These are phyloP conservation scores for Colletotrichum eleusines DNA, from an alignment of 2,329 filamentous ascomycete genomes.

Conservation along the genomic window DNA sequence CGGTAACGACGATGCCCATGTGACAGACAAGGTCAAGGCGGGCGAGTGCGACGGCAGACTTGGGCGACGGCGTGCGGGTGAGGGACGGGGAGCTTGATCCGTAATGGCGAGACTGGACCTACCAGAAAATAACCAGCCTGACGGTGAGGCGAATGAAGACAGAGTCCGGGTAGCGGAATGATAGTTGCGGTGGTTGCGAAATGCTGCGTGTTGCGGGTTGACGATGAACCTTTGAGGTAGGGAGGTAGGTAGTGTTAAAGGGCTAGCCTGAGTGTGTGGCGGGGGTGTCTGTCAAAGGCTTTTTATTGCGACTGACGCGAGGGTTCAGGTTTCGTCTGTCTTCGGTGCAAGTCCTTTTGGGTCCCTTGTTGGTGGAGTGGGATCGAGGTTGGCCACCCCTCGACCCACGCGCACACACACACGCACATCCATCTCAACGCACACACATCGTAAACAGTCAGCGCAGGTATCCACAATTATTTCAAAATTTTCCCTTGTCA, in stretches of 20 bases:
- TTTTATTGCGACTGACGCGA: conserved; percentile 41
- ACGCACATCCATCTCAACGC: conserved; percentile 1
- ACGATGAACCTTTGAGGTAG: conserved; percentile 30
- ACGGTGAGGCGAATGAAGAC: conserved; percentile 30
- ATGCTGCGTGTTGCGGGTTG: conserved; percentile 28
- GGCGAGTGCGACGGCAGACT: conserved; percentile 11
- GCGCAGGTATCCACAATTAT: conserved; percentile 29
- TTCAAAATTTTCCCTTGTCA: conserved; percentile 32
- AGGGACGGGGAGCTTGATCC: too few species aligned
- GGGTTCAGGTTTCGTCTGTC: conserved; percentile 39
- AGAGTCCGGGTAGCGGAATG: conserved; percentile 28
- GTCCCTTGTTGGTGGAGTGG: conserved; percentile 32
- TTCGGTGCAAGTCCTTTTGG: conserved; percentile 32
- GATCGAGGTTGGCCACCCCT: conserved; percentile 27
- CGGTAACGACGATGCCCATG: conserved; percentile 36
- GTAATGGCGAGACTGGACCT: conserved; percentile 19
- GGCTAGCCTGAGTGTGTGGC: conserved; percentile 20
- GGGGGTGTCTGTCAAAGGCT: conserved; percentile 29
- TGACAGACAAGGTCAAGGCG: conserved; percentile 29
- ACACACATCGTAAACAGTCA: conserved; percentile 18
- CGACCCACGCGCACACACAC: background rate
- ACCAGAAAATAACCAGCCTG: conserved; percentile 25
- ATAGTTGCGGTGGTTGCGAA: conserved; percentile 28
- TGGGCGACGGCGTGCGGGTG: background rate
- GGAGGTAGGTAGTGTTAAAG: conserved; percentile 20